Evolutionary conservation across 495 filamentous ascomycete species (phyloP).

Genomic region (Hypomontagnella submonticulosa): DNA sequence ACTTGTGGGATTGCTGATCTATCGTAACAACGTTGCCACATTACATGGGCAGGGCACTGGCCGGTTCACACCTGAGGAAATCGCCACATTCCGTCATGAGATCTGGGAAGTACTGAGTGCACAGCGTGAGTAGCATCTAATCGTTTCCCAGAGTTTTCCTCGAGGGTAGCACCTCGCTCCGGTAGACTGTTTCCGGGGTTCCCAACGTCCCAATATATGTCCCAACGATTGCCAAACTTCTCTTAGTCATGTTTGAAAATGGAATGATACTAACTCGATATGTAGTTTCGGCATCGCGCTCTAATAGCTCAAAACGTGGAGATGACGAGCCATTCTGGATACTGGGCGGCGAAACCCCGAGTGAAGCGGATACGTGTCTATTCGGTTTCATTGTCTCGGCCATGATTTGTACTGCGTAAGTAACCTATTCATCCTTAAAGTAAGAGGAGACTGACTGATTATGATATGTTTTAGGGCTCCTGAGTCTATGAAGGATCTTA

Average conservation of each 20-base stretch:
- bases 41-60: constrained; percentile 67
- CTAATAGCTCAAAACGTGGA: constrained; percentile 1
- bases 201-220: no score
- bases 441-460: neutral
- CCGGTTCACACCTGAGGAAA: constrained; percentile 62
- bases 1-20: constrained; percentile 63
- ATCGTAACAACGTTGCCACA: constrained; percentile 54
- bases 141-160: no score
- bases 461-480: constrained; percentile 53
- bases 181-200: no score
- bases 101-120: constrained; percentile 64
- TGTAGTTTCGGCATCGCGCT: constrained; percentile 26
- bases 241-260: neutral
- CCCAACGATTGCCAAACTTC: no score
- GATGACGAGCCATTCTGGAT: constrained; percentile 64
- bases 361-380: constrained; percentile 66
- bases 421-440: constrained; percentile 19
- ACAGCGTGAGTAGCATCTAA: constrained; percentile 38
- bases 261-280: constrained; percentile 16
- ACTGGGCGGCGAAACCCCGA: constrained; percentile 63
- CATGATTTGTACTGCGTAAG: constrained; percentile 66
- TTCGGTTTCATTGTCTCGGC: constrained; percentile 66
- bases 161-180: no score
- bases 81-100: constrained; percentile 55
- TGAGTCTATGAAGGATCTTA: constrained; percentile 56